Base-by-base conservation (phyloP, 2,329 filamentous ascomycete genomes). In the Diaporthe sp. region DNA sequence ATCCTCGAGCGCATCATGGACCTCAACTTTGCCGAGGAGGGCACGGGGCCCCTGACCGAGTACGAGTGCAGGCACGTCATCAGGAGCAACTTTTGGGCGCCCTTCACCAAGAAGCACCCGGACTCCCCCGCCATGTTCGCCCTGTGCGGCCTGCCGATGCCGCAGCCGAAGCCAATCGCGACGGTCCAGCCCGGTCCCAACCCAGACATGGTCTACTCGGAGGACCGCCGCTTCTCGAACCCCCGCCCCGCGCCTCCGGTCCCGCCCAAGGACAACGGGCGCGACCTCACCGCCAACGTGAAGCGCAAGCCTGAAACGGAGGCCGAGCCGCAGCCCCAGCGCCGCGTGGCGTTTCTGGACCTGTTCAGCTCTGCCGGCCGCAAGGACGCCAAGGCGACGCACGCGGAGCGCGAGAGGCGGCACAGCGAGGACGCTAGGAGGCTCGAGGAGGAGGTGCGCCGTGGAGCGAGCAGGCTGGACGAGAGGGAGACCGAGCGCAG, bases 1-100 rank as follows among this genome's bases (percentile, higher is more conserved):
- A 78, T 85, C 7, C 77, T 86, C 64, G 70, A 76, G 13, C 79
- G 79, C 22, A 82, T 86, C 55, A 77, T 76, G 5, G 69, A 77
- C 19, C 67, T 79, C 7, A 66, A 72, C 4, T 70, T 71, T 1
- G 33, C 69, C 1, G 79, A 80, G 30, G 77, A 52, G 2, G 74
- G 57, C 9, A 13, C 61, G 3, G 74, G 81, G 45, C 52, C 54
- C 19, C 71, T 80, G 45, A 72, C 66, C 4, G n/a, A 35, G 4
- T 54, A 66, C n/a, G 73, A 55, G 2, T 74, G 76, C 1, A 75
- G 78, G 17, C 61, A 73, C 6, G 64, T 80, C 2, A 33, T 76
- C 25, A 57, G 77, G 8, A 55, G 61, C 1, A 25, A 45, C 5
- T 82, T 81, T 55, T 80, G 78, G 78, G 28, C 55, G n/a, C 64